Evolutionary conservation across 345 rosid genomes (phyloP).

Genomic region (Lumnitzera littorea): DNA sequence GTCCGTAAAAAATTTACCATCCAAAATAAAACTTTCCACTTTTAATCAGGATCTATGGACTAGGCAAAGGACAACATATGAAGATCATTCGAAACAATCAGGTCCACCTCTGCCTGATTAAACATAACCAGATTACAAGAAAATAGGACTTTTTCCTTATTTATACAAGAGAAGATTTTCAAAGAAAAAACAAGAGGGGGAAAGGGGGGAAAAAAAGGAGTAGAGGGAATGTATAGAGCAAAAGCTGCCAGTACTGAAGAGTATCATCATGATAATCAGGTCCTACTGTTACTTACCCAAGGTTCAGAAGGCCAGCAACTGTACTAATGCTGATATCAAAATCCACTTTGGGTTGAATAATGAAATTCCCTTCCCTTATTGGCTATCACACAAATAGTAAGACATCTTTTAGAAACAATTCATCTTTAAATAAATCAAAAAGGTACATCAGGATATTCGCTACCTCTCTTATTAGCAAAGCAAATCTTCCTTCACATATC

Average conservation of each 20-base stretch:
- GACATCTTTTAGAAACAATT: constrained; percentile 16
- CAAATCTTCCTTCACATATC: constrained; percentile 98
- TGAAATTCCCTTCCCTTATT: constrained; percentile 96
- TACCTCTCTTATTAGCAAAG: constrained; percentile 94
- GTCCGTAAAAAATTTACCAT: no score
- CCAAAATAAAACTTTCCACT: no score
- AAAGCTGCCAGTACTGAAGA: background rate
- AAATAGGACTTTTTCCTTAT: no score
- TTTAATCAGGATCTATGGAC: no score
- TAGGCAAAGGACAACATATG: no score
- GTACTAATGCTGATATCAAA: constrained; percentile 97
- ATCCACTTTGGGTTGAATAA: constrained; percentile 99
- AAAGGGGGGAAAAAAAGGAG: no score
- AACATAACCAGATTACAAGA: no score
- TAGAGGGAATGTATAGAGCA: background rate
- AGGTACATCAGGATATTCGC: background rate
- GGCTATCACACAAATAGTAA: constrained; percentile 47
- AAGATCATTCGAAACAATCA: no score
- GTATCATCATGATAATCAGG: constrained; percentile 7
- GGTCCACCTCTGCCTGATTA: no score
- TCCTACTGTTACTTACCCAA: constrained; percentile 58
- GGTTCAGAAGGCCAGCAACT: constrained; percentile 96
- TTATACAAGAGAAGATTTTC: no score
- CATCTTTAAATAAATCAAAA: constrained; percentile 9
- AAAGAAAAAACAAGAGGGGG: no score